Base-by-base conservation (phyloP, 257 asterid species). In the Nicotiana knightiana region DNA sequence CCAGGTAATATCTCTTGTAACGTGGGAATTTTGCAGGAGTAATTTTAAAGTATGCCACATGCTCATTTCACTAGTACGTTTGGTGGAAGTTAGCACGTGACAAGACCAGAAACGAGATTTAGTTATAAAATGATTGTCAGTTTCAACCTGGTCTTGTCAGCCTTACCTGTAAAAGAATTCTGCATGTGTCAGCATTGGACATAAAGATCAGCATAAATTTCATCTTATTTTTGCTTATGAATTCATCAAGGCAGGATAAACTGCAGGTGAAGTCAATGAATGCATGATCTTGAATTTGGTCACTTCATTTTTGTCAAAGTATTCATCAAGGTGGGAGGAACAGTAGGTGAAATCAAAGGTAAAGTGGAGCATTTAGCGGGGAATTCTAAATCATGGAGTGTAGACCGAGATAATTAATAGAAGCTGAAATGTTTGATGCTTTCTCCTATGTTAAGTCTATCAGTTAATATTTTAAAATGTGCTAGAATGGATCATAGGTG, bases 1-100 rank as follows among this genome's bases (percentile, higher is more conserved):
- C 99, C 83, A 91, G 99, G 99, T 96, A 71, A 71, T 24, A 46
- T 26, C 39, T 48, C 59, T 18, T 46, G 10, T 24, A 24, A 53
- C 16, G 24, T 71, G n/a, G 37, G 16, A 71, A 46, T 24, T 70
- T 18, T 39, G 48, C 59, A 46, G 61, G 61, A 46, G 37, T 51
- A 46, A 12, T 1, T 46, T 24, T 46, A 71, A 46, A 46, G 79
- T 39, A 71, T 24, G 57, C 2, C 21, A 24, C 59, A 71, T 43
- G 79, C 39, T 46, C 48, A 67, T 35, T 67, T 67, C 53, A 33
- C 28, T 17, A 67, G 8, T 67, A 67, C 53, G n/a, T 4, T 58
- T 18, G 26, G 63, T 18, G 63, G n/a, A 58, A 58, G 63, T 58
- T 18, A 58, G 21, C 63, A 58, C 24, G 12, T 58, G 12, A 58